Conservation (phyloP, 2,329 filamentous ascomycete genomes). For the Clonostachys rosea region DNA sequence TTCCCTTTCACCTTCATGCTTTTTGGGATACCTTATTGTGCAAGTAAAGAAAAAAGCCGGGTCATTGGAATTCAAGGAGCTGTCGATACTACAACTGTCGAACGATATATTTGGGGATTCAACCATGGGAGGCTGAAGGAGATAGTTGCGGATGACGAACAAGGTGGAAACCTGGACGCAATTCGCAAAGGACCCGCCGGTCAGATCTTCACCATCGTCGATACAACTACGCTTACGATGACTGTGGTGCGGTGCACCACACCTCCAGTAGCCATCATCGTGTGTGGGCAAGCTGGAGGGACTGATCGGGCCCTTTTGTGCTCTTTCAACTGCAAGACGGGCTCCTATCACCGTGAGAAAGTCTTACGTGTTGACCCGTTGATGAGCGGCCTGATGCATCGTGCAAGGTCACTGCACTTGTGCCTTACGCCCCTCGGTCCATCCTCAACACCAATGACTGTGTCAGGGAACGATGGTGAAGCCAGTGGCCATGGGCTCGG, state of each 20-base stretch:
- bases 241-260: constrained; percentile 23
- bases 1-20: background rate
- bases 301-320: constrained; percentile 38
- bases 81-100: constrained; percentile 2
- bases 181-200: background rate
- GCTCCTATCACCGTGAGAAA: constrained; percentile 24
- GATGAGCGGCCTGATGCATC: no score
- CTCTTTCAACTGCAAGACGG: constrained; percentile 35
- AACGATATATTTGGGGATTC: constrained; percentile 8
- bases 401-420: no score
- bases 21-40: no score
- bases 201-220: constrained; percentile 26
- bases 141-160: background rate
- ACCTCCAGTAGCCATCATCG: constrained; percentile 29
- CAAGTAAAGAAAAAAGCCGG: background rate
- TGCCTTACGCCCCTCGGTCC: no score
- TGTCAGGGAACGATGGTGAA: no score
- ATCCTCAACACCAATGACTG: no score
- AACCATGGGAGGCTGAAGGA: constrained; percentile 3
- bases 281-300: constrained; percentile 35
- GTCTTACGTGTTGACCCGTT: no score
- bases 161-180: background rate
- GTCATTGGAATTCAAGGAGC: constrained; percentile 9
- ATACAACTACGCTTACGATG: constrained; percentile 34
- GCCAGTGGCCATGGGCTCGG: no score